phyloP scores from a whole-genome alignment of 306 rosid genomes.

The Gastrolobium bilobum region DNA sequence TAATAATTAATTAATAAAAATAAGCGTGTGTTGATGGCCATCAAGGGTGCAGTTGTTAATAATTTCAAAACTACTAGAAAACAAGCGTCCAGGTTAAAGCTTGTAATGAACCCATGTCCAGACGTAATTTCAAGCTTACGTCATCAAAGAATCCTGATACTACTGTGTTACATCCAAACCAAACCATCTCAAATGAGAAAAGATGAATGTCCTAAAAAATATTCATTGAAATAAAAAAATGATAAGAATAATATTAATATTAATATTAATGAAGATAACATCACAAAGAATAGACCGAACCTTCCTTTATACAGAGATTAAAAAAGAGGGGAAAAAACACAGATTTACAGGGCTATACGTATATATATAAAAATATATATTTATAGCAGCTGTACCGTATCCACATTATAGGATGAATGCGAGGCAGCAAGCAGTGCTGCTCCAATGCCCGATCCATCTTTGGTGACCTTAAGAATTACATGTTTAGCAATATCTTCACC shows the following conservation, averaged over 20 bases:
- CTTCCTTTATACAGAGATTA: constrained; percentile 56
- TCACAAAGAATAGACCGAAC: constrained; percentile 55
- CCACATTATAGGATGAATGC: constrained; percentile 65
- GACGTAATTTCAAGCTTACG: not conserved
- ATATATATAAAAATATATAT: constrained; percentile 58
- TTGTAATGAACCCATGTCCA: too few species aligned
- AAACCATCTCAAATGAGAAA: not conserved
- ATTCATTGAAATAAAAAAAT: constrained; percentile 41
- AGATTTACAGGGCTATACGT: constrained; percentile 72
- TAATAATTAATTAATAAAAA: too few species aligned
- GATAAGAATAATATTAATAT: constrained; percentile 43
- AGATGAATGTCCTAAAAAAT: constrained; percentile 13
- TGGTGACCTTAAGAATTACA: constrained; percentile 72
- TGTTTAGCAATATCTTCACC: constrained; percentile 80
- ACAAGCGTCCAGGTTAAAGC: too few species aligned
- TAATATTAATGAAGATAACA: constrained; percentile 37
- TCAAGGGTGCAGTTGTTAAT: too few species aligned
- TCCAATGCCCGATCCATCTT: constrained; percentile 84
- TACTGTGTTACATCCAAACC: constrained; percentile 10
- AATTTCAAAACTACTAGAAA: too few species aligned
- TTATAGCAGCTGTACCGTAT: constrained; percentile 66
- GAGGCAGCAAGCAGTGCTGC: constrained; percentile 84
- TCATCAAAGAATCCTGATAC: not conserved
- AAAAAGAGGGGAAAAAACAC: constrained; percentile 53
- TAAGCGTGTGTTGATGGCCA: too few species aligned